Evolutionary conservation across 75 land plant species (phyloP).

Genomic region (Isoetes taiwanensis): DNA sequence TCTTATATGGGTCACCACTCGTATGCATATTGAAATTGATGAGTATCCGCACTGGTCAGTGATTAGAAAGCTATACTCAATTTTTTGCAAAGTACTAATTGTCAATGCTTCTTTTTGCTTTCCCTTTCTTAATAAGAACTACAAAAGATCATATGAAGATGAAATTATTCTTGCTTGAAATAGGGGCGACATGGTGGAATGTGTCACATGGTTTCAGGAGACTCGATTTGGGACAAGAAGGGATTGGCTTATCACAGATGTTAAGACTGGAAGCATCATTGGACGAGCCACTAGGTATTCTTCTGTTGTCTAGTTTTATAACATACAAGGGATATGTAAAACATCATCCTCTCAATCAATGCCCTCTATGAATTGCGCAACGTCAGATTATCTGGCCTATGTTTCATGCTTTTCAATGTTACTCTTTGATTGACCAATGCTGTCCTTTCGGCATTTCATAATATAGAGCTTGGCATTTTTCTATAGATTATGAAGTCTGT

Average conservation of each 20-base stretch:
- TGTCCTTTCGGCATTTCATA: not conserved
- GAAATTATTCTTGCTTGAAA: not conserved
- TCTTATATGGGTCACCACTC: slow-evolving; percentile 90
- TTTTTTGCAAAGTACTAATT: too few relatives aligned
- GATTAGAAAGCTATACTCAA: too few relatives aligned
- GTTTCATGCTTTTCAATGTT: not conserved
- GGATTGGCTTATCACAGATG: slow-evolving; percentile 84
- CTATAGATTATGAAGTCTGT: too few relatives aligned
- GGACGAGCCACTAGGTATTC: slow-evolving; percentile 92
- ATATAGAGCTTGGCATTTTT: not conserved
- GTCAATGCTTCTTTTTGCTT: too few relatives aligned
- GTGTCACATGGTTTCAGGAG: slow-evolving; percentile 94
- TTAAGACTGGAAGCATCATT: slow-evolving; percentile 42
- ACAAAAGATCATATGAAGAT: too few relatives aligned
- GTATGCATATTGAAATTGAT: slow-evolving; percentile 92
- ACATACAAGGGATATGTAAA: not conserved
- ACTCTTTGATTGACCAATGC: not conserved
- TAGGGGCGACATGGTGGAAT: slow-evolving; percentile 85
- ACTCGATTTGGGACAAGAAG: slow-evolving; percentile 74
- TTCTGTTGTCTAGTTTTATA: too few relatives aligned
- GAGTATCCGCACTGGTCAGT: slow-evolving; percentile 80
- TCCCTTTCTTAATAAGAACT: too few relatives aligned
- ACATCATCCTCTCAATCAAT: not conserved
- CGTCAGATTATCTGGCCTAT: not conserved
- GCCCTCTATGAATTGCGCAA: not conserved